phyloP scores from a whole-genome alignment of 257 asterid genomes.

The Coffea eugenioides region DNA sequence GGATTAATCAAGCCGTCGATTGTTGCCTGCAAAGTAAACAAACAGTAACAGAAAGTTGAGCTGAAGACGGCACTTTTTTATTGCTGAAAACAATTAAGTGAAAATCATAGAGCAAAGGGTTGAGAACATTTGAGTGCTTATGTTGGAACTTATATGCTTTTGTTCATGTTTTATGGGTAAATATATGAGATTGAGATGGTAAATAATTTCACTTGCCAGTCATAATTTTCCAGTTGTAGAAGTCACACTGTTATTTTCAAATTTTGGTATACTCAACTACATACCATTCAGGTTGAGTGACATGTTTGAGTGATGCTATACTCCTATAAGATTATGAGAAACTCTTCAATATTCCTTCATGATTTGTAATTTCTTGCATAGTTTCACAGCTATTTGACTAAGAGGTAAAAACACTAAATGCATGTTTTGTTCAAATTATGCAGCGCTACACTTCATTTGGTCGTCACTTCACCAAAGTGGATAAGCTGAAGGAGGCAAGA shows the following conservation, averaged over 20 bases:
- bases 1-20: background rate
- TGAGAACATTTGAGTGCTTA: background rate
- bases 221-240: background rate
- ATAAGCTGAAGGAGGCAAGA: constrained; percentile 75
- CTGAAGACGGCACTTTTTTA: background rate
- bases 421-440: constrained; percentile 26
- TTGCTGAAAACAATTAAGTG: background rate
- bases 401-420: no score
- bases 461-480: constrained; percentile 85
- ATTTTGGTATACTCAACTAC: background rate
- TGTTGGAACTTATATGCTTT: background rate
- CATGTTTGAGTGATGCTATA: background rate
- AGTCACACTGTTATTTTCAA: background rate
- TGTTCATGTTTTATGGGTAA: background rate
- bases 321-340: background rate
- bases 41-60: background rate
- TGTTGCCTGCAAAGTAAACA: background rate
- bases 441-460: constrained; percentile 97
- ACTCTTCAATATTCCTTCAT: background rate
- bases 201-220: no score
- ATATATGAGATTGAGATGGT: no score
- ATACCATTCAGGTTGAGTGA: background rate
- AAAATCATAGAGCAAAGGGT: no score
- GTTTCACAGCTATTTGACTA: background rate
- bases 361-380: background rate